phyloP scores from a whole-genome alignment of 2,329 filamentous ascomycete species.

The Pseudocercospora pini-densiflorae region DNA sequence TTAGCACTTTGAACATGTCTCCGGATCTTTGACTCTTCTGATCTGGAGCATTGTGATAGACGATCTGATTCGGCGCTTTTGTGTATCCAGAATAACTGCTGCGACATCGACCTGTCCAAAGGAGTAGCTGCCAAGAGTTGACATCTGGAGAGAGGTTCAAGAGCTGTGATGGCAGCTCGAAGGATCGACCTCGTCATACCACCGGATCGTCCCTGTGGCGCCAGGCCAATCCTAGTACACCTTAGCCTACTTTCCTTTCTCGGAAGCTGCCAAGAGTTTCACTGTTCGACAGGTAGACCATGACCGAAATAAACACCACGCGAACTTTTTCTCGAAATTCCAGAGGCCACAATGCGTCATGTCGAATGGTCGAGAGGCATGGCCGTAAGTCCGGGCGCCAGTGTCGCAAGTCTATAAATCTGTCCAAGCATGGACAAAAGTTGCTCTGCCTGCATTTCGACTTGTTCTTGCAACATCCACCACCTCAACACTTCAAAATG shows the following conservation, averaged over 20 bases:
- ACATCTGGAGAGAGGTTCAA: not conserved
- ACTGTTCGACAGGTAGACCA: not conserved
- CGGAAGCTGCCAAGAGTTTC: not conserved
- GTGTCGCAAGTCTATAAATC: not conserved
- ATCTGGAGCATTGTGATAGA: not conserved
- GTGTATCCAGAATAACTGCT: conserved; percentile 2
- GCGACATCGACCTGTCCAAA: not conserved
- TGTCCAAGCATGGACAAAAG: not conserved
- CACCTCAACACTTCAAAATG: not conserved
- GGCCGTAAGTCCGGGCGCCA: not conserved
- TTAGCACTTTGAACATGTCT: not conserved
- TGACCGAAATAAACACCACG: not conserved
- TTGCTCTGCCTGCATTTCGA: not conserved
- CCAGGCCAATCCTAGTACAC: not conserved
- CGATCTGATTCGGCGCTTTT: not conserved
- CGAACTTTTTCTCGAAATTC: not conserved
- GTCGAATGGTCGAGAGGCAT: not conserved
- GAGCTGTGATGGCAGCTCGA: not conserved
- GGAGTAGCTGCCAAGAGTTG: conserved; percentile 1
- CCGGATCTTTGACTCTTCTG: conserved; percentile 1
- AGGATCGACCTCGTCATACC: not conserved
- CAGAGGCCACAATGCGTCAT: not conserved
- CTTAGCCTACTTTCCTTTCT: not conserved
- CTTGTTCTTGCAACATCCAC: too few species aligned
- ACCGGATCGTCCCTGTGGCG: not conserved